Evolutionary conservation across 106 monocot species (phyloP), one percentile per base, ranked within the genome.

Genomic region (Dioscorea zingiberensis): DNA sequence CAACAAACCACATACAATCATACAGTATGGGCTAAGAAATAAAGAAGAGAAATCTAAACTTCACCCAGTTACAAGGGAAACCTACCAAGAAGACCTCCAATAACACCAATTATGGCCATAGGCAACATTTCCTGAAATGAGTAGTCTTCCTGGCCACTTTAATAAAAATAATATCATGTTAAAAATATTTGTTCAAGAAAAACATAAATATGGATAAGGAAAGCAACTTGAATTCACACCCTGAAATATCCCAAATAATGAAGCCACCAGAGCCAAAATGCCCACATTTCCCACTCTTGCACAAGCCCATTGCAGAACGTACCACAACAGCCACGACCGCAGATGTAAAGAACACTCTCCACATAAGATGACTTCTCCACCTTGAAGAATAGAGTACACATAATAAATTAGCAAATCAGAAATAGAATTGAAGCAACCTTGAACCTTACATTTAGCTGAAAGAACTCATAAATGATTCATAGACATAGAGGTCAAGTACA

Each of bases 301-400:
- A 97, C 97, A 85, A 97, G 54, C 72, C 73, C 97, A 97, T 97
- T 58, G 97, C 97, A 77, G 97, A 79, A 48, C 86, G 77, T 55
- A 97, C 88, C 26, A 89, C 88, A 74, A 97, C 97, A 77, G 97
- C 97, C 63, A 97, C 97, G 58, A 97, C 72, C 65, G 97, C 97
- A 77, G 97, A 97, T 63, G 97, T 97, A 73, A 97, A 97, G 74
- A 97, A 97, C 58, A 97, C 97, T 77, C 97, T 79, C 97, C 97
- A 97, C 97, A 97, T 97, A 62, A 97, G 88, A 71, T 97, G 97
- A 62, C 97, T 97, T 79, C 97, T 83, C 97, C 97, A 97, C 95
- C 95, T 95, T 71, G 57, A 83, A 63, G 48, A 64, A 53, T 6
- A 2, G 38, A 30, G 38, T 38, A 38, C 38, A 38, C 38, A 38